Evolutionary conservation across 306 rosid genomes (phyloP).

Genomic region (Dalbergia cochinchinensis): DNA sequence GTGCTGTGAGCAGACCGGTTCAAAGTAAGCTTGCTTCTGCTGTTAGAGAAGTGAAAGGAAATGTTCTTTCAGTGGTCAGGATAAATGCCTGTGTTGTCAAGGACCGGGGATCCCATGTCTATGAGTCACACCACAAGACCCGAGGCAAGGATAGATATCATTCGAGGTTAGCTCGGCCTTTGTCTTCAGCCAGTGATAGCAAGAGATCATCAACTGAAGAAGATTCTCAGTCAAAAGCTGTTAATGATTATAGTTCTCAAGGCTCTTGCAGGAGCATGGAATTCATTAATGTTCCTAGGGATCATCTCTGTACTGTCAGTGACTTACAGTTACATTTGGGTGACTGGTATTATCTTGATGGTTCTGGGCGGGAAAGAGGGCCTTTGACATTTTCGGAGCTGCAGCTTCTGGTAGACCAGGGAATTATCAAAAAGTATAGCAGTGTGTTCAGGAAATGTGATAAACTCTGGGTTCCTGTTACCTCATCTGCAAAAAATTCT

Average conservation of each 20-base stretch:
- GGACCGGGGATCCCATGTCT: slow-evolving; percentile 83
- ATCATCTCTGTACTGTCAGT: slow-evolving; percentile 67
- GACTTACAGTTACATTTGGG: slow-evolving; percentile 88
- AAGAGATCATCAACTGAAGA: slow-evolving; percentile 81
- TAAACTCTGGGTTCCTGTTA: slow-evolving; percentile 91
- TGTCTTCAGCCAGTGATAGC: slow-evolving; percentile 74
- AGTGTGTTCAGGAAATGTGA: slow-evolving; percentile 89
- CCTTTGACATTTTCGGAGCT: slow-evolving; percentile 87
- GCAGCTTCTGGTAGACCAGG: slow-evolving; percentile 79
- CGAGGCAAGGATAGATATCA: slow-evolving; percentile 73
- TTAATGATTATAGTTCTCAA: slow-evolving; percentile 49
- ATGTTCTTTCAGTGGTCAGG: slow-evolving; percentile 85
- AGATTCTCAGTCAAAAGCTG: slow-evolving; percentile 62
- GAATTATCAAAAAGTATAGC: slow-evolving; percentile 68
- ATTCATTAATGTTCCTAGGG: slow-evolving; percentile 64
- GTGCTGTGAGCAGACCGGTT: slow-evolving; percentile 52
- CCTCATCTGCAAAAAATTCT: slow-evolving; percentile 68
- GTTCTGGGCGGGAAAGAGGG: slow-evolving; percentile 94
- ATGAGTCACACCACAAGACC: slow-evolving; percentile 75
- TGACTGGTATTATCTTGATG: slow-evolving; percentile 98
- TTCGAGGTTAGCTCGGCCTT: slow-evolving; percentile 71
- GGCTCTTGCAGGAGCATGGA: slow-evolving; percentile 58
- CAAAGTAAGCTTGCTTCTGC: slow-evolving; percentile 67
- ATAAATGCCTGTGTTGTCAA: slow-evolving; percentile 94
- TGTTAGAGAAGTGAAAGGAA: slow-evolving; percentile 81